Percentiles rank a stretch among this genome's conserved stretches.
Conservation (phyloP, 805 yeast genomes). For the Saccharomyces eubayanus region DNA sequence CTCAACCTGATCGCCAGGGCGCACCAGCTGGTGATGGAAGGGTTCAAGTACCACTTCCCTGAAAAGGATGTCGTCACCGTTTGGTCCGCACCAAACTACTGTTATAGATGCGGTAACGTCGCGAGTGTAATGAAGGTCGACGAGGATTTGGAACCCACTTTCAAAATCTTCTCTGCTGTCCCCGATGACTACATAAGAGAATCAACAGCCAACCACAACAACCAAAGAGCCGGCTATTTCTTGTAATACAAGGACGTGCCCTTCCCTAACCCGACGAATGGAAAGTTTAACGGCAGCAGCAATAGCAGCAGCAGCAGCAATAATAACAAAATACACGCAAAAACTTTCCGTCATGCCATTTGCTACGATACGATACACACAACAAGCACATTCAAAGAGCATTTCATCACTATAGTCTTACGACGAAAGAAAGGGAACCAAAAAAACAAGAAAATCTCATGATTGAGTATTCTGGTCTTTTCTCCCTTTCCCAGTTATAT, state of each 20-base stretch:
- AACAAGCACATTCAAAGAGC: neutral
- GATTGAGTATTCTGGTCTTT: neutral
- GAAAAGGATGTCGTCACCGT: slow-evolving; percentile 96
- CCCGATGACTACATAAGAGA: slow-evolving; percentile 58
- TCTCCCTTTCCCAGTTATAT: neutral
- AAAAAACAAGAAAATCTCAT: neutral
- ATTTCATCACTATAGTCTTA: neutral
- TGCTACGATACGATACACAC: neutral
- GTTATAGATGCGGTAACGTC: slow-evolving; percentile 96
- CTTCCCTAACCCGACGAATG: neutral
- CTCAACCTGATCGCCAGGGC: slow-evolving; percentile 87
- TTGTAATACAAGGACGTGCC: slow-evolving; percentile 12
- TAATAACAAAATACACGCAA: neutral
- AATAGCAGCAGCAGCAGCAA: neutral
- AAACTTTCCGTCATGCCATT: neutral
- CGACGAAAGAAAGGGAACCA: neutral
- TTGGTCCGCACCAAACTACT: slow-evolving; percentile 96
- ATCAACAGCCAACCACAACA: slow-evolving; percentile 17
- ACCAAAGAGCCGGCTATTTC: slow-evolving; percentile 32
- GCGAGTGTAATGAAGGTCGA: slow-evolving; percentile 97
- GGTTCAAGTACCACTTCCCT: slow-evolving; percentile 91
- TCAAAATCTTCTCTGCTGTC: slow-evolving; percentile 91
- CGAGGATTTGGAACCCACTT: slow-evolving; percentile 77
- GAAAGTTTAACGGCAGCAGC: neutral
- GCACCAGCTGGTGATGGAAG: slow-evolving; percentile 97